These are phyloP conservation scores for Tulasnella sp. DNA, from an alignment of 768 basidiomycete species.

Conservation along the genomic window DNA sequence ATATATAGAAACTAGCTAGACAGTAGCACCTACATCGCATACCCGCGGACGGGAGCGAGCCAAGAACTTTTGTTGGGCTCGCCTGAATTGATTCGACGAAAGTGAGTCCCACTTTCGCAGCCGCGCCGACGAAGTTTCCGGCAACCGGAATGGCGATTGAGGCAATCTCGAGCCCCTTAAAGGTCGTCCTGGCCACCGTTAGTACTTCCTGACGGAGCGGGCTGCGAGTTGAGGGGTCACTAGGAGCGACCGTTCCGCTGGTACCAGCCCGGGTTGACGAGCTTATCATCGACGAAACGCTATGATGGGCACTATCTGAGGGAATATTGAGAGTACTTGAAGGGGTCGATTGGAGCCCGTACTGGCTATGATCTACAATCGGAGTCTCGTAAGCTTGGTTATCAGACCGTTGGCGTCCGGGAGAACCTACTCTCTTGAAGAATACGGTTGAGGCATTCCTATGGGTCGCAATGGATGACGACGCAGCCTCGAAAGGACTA, in stretches of 20 bases:
- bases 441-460: not conserved
- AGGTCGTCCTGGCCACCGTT: not conserved
- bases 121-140: not conserved
- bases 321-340: too few relatives aligned
- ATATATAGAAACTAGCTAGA: too few relatives aligned
- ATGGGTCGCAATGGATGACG: not conserved
- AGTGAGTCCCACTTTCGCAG: too few relatives aligned
- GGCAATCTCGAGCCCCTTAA: not conserved
- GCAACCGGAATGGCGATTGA: not conserved
- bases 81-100: not conserved
- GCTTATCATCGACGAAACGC: not conserved
- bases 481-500: not conserved
- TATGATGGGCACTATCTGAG: not conserved
- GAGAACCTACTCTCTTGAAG: too few relatives aligned
- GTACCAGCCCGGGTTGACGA: not conserved
- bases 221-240: not conserved
- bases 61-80: not conserved
- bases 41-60: too few relatives aligned
- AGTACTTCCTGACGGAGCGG: not conserved
- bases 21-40: too few relatives aligned
- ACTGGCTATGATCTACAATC: too few relatives aligned
- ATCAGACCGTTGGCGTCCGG: too few relatives aligned
- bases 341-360: too few relatives aligned
- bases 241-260: not conserved
- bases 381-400: too few relatives aligned